These are phyloP conservation scores for Bolboschoenus planiculmis DNA, from an alignment of 176 grass and related monocot species.

Conservation along the genomic window DNA sequence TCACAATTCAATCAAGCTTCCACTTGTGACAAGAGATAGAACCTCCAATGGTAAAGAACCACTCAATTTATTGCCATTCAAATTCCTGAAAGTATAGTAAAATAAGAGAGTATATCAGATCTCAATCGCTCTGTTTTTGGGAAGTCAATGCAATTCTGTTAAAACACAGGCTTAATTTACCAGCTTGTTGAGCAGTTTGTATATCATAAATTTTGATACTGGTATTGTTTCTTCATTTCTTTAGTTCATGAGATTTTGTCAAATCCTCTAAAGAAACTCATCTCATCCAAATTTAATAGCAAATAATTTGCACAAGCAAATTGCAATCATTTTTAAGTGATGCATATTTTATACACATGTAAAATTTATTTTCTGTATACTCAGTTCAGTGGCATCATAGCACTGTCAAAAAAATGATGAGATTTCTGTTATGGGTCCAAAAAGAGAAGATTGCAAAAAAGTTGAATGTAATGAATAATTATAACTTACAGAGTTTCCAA, in stretches of 20 bases:
- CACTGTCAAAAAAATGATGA: background rate
- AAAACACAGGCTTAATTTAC: background rate
- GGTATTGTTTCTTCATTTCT: background rate
- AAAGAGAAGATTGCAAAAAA: background rate
- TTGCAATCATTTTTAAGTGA: background rate
- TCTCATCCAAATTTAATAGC: background rate
- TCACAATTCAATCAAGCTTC: slow-evolving; percentile 20
- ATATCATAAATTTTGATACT: background rate
- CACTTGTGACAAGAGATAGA: slow-evolving; percentile 21
- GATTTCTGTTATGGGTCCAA: background rate
- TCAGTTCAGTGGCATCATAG: background rate
- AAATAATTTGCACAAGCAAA: background rate
- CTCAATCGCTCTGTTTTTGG: background rate
- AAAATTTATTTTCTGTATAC: background rate
- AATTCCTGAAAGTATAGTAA: background rate
- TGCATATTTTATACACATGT: background rate
- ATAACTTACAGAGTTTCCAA: slow-evolving; percentile 4
- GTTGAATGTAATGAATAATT: background rate
- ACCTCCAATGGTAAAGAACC: slow-evolving; percentile 11
- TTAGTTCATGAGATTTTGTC: background rate
- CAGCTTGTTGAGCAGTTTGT: background rate
- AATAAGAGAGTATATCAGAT: background rate
- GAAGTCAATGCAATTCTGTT: background rate
- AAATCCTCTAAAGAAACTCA: background rate
- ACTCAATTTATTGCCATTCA: slow-evolving; percentile 2